phyloP scores from a whole-genome alignment of 768 basidiomycete genomes.

The Chalciporus pseudorubinellus region DNA sequence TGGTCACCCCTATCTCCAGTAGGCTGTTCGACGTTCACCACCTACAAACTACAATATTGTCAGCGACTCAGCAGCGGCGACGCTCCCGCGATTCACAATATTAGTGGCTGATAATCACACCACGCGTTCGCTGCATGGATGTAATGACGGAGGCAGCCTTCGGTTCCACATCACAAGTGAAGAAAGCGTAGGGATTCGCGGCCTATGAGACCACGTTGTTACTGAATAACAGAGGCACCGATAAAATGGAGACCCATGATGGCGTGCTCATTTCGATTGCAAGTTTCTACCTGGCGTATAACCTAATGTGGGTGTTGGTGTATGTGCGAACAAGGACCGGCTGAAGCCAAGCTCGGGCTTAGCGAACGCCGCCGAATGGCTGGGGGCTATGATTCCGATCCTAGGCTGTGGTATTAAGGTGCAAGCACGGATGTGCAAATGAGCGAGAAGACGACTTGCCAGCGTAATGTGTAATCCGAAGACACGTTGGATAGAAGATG shows the following conservation, averaged over 20 bases:
- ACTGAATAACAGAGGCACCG: too few species aligned
- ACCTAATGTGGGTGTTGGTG: too few species aligned
- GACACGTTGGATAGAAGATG: slow-evolving; percentile 6
- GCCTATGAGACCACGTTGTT: too few species aligned
- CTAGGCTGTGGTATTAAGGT: not conserved
- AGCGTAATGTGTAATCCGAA: slow-evolving; percentile 8
- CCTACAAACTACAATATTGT: not conserved
- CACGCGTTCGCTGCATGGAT: slow-evolving; percentile 10
- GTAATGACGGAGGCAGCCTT: not conserved
- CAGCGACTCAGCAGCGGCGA: slow-evolving; percentile 14
- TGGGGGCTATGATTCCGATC: too few species aligned
- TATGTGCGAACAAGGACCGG: too few species aligned
- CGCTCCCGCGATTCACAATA: not conserved
- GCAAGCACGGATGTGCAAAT: not conserved
- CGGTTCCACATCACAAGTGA: not conserved
- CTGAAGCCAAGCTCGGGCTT: too few species aligned
- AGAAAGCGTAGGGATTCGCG: too few species aligned
- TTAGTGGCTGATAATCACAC: slow-evolving; percentile 4
- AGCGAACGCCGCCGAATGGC: too few species aligned
- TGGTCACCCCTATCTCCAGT: too few species aligned
- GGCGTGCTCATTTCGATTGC: too few species aligned
- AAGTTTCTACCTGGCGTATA: too few species aligned
- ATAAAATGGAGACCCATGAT: too few species aligned
- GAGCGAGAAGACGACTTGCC: not conserved
- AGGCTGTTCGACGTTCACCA: not conserved